Evolutionary conservation across 1,284 basidiomycete genomes (phyloP).

Genomic region (Papiliotrema laurentii): DNA sequence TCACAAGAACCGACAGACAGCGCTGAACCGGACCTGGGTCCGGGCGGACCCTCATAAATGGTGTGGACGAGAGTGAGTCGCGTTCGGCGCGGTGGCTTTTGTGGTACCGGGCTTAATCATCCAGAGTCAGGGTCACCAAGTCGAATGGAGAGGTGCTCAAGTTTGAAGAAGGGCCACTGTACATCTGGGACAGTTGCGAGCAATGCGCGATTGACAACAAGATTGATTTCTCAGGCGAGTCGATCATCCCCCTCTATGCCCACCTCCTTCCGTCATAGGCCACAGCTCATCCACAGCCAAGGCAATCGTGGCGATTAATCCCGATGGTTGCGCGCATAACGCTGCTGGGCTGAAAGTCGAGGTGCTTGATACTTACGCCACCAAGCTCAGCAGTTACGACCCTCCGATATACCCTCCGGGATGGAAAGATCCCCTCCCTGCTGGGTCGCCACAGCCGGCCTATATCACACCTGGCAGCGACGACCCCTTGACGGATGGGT

Average conservation of each 20-base stretch:
- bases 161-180: slow-evolving; percentile 21
- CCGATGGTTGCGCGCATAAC: not conserved
- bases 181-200: slow-evolving; percentile 31
- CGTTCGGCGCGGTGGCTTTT: not conserved
- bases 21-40: slow-evolving; percentile 15
- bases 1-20: slow-evolving; percentile 1
- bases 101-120: too few relatives aligned
- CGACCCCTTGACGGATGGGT: too few relatives aligned
- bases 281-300: too few relatives aligned
- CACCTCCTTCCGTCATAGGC: too few relatives aligned
- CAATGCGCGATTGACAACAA: slow-evolving; percentile 17
- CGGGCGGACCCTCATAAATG: slow-evolving; percentile 12
- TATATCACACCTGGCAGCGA: too few relatives aligned
- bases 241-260: not conserved
- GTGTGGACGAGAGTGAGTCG: slow-evolving; percentile 22
- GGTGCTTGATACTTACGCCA: not conserved
- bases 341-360: not conserved
- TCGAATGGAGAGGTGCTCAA: slow-evolving; percentile 11
- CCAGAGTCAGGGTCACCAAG: slow-evolving; percentile 15
- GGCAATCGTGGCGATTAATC: not conserved
- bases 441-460: too few relatives aligned
- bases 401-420: too few relatives aligned
- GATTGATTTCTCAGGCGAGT: slow-evolving; percentile 24
- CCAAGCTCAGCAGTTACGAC: too few relatives aligned
- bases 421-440: too few relatives aligned